phyloP scores from a whole-genome alignment of 2,329 filamentous ascomycete genomes.

The Orbilia quercus region DNA sequence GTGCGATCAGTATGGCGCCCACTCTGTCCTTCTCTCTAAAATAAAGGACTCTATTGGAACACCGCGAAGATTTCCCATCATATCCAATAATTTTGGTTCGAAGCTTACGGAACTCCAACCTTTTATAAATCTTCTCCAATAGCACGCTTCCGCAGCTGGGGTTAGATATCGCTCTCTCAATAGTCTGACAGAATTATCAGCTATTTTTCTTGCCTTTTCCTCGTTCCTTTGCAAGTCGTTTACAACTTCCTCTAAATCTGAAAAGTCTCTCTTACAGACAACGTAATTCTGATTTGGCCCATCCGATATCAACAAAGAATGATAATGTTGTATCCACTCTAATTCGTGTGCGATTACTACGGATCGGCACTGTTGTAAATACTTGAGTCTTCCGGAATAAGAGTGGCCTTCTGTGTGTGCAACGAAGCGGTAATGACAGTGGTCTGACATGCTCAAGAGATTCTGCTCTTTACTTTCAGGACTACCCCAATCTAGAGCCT shows the following conservation, averaged over 20 bases:
- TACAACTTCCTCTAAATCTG: conserved; percentile 62
- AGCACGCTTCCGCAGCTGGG: conserved; percentile 69
- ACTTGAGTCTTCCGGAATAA: conserved; percentile 69
- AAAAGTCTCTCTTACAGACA: conserved; percentile 65
- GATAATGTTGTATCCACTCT: conserved; percentile 67
- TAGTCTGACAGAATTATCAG: conserved; percentile 60
- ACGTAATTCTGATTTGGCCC: conserved; percentile 68
- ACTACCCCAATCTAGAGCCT: conserved; percentile 63
- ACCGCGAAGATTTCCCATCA: conserved; percentile 58
- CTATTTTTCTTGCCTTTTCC: conserved; percentile 66
- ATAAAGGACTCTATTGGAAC: conserved; percentile 44
- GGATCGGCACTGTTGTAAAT: conserved; percentile 67
- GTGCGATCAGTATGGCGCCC: conserved; percentile 26
- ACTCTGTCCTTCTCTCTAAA: conserved; percentile 41
- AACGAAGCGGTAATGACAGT: conserved; percentile 69
- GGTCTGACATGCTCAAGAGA: conserved; percentile 67
- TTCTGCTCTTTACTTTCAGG: conserved; percentile 63
- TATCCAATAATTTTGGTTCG: conserved; percentile 61
- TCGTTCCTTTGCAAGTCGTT: conserved; percentile 65
- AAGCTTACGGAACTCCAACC: conserved; percentile 63
- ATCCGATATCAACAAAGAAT: conserved; percentile 64
- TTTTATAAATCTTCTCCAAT: conserved; percentile 67
- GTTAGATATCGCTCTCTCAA: conserved; percentile 67
- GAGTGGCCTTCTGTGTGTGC: conserved; percentile 69
- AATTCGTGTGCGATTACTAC: conserved; percentile 67